These are phyloP conservation scores for Mycothermus thermophilus DNA, from an alignment of 495 filamentous ascomycete genomes.

Conservation along the genomic window DNA sequence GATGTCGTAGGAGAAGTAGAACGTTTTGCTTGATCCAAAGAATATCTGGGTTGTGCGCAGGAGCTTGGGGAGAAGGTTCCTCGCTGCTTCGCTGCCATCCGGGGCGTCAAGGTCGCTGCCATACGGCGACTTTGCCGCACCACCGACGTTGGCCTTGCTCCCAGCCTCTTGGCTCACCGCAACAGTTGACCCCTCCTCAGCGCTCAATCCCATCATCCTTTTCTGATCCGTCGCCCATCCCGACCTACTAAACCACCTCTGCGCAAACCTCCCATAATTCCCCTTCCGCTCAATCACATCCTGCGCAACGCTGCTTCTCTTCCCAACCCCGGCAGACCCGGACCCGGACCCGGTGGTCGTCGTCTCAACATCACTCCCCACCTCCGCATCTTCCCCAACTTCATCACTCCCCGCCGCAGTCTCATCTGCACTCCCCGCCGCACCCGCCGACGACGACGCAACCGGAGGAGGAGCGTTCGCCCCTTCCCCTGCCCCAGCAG, in stretches of 20 bases:
- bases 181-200: conserved; percentile 8
- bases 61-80: conserved; percentile 63
- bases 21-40: conserved; percentile 64
- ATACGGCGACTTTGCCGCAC: conserved; percentile 7
- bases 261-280: conserved; percentile 73
- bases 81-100: conserved; percentile 20
- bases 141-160: too few relatives aligned
- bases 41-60: conserved; percentile 68
- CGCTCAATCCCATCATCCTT: conserved; percentile 44
- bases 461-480: too few relatives aligned
- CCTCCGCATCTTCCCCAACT: conserved; percentile 16
- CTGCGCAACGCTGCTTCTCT: conserved; percentile 50
- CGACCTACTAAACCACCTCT: conserved; percentile 75
- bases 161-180: conserved; percentile 3
- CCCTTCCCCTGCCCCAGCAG: too few relatives aligned
- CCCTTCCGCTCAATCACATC: conserved; percentile 70
- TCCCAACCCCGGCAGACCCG: conserved; percentile 20
- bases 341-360: conserved; percentile 25
- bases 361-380: conserved; percentile 5
- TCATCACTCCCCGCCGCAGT: conserved; percentile 12
- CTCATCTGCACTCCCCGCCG: conserved; percentile 19
- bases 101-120: conserved; percentile 17
- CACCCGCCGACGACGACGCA: conserved; percentile 1
- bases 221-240: conserved; percentile 55
- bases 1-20: conserved; percentile 87